Evolutionary conservation across 2,329 filamentous ascomycete genomes (phyloP), one percentile per base, ranked within the genome.

Genomic region (Fusarium xyrophilum): DNA sequence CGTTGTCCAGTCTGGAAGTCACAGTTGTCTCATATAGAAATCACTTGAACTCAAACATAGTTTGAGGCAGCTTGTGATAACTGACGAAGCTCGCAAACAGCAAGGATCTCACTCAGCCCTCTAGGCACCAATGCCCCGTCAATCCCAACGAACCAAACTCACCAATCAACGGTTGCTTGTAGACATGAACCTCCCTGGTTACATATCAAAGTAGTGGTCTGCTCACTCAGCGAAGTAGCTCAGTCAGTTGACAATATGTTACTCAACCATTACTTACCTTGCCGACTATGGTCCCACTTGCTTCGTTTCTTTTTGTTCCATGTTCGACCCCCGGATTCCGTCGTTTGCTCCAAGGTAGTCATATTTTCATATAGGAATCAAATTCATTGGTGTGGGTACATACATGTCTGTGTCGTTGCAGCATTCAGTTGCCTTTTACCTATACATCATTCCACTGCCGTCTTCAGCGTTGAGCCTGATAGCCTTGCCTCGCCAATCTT

Each of bases 201-300:
- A 68, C 63, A 65, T 36, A 65, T n/a, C 47, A 52, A 56, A 62
- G 43, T 42, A 43, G 58, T 7, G 11, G 12, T 15, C 14, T 11
- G 9, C 23, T 65, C 32, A 35, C 32, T 51, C 59, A 70, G 67
- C 60, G 63, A 71, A 74, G 67, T 72, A 74, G 67, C 70, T 67
- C 52, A 62, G 43, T 35, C 17, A 43, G 25, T 42, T 63, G 56
- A 60, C 42, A n/a, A 50, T 54, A 21, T 32, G 44, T 38, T 38
- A 39, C 21, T 42, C 36, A 30, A 25, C 30, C 27, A 33, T 47
- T 28, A 14, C 60, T 40, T 66, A 70, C 56, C 67, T 71, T 65
- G 62, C 55, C 33, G 52, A 55, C 56, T 40, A 63, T 71, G 60
- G 47, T 47, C 32, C 52, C 38, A 47, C 54, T 44, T 35, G 44